Evolutionary conservation across 192 early-diverging fungal species (phyloP).

Genomic region (Coemansia sp.): DNA sequence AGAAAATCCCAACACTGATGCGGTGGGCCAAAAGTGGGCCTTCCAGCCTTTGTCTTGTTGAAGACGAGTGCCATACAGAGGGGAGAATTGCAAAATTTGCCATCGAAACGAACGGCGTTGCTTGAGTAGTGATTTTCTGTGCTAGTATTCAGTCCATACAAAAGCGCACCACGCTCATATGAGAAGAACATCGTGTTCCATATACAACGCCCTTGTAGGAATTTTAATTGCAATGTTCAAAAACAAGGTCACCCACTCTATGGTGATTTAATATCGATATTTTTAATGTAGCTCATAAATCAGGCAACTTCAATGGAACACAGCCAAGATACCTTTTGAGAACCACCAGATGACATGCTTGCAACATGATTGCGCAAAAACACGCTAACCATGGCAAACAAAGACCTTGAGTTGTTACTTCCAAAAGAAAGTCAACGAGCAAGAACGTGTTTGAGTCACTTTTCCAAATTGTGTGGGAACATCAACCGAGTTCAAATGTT

Average conservation of each 20-base stretch:
- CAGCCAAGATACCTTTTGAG: too few relatives aligned
- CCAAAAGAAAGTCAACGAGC: neutral
- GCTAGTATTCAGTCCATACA: too few relatives aligned
- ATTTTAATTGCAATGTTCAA: too few relatives aligned
- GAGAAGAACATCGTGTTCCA: too few relatives aligned
- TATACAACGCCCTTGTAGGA: too few relatives aligned
- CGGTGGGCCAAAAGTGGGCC: slow-evolving; percentile 33
- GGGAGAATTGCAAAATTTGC: slow-evolving; percentile 23
- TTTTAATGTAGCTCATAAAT: too few relatives aligned
- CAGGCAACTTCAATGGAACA: too few relatives aligned
- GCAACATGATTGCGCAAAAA: neutral
- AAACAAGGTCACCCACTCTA: too few relatives aligned
- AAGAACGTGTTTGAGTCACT: slow-evolving; percentile 1
- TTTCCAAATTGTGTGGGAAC: neutral
- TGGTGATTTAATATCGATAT: too few relatives aligned
- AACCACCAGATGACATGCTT: too few relatives aligned
- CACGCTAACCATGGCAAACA: neutral
- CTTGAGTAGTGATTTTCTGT: neutral
- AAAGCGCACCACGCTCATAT: neutral
- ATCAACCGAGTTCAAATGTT: neutral
- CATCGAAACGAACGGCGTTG: neutral
- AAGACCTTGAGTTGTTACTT: neutral
- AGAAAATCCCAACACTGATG: slow-evolving; percentile 40
- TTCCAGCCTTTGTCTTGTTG: slow-evolving; percentile 26
- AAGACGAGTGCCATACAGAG: slow-evolving; percentile 35